phyloP scores from a whole-genome alignment of 2,329 filamentous ascomycete genomes.

The Ambrosiella beaveri region DNA sequence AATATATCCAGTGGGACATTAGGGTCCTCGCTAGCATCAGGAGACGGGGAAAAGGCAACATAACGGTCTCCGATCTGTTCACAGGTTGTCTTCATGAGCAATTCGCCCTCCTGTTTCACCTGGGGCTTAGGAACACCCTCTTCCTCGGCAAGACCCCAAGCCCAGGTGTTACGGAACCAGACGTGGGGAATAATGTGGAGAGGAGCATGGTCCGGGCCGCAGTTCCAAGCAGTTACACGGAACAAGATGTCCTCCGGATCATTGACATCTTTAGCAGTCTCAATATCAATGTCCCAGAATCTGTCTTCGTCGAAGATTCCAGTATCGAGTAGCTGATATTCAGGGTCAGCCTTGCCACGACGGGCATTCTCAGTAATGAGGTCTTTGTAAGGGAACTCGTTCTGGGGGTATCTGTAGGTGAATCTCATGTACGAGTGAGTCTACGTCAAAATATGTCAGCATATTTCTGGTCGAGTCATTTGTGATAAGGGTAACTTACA shows the following conservation, averaged over 20 bases:
- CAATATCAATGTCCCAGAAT: conserved; percentile 96
- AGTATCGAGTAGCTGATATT: conserved; percentile 86
- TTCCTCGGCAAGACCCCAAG: conserved; percentile 65
- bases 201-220: conserved; percentile 75
- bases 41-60: conserved; percentile 74
- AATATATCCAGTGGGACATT: conserved; percentile 55
- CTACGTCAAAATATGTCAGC: conserved; percentile 4
- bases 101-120: conserved; percentile 46
- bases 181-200: conserved; percentile 88
- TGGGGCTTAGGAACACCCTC: conserved; percentile 71
- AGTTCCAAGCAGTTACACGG: conserved; percentile 90
- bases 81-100: conserved; percentile 21
- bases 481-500: neutral
- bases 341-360: conserved; percentile 57
- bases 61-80: conserved; percentile 67
- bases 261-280: conserved; percentile 86
- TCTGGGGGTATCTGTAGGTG: conserved; percentile 93
- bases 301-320: conserved; percentile 72
- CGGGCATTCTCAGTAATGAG: conserved; percentile 68
- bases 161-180: conserved; percentile 96
- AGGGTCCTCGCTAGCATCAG: conserved; percentile 50
- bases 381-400: conserved; percentile 79
- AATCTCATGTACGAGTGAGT: conserved; percentile 94
- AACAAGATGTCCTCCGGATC: conserved; percentile 85
- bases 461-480: neutral